Conservation (phyloP, 2,329 filamentous ascomycete species). For the Colletotrichum ledebouriae region DNA sequence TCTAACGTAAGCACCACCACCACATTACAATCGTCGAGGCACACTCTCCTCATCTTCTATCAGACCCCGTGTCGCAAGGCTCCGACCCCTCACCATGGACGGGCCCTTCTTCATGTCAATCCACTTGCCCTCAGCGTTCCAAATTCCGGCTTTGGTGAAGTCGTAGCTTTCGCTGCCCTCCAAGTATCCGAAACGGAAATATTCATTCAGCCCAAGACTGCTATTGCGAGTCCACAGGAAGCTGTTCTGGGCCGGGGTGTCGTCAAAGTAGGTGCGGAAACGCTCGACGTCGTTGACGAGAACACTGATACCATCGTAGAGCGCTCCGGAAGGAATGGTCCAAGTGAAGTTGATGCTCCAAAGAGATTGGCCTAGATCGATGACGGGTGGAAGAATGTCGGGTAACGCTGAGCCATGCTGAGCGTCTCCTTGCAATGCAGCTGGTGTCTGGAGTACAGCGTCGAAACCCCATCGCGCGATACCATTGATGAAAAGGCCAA, state of each 20-base stretch:
- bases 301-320: slow-evolving; percentile 82
- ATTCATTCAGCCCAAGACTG: slow-evolving; percentile 68
- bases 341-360: slow-evolving; percentile 77
- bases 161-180: slow-evolving; percentile 74
- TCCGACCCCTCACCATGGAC: slow-evolving; percentile 56
- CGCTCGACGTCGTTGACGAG: slow-evolving; percentile 89
- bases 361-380: slow-evolving; percentile 60
- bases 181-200: slow-evolving; percentile 84
- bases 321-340: slow-evolving; percentile 58
- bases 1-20: slow-evolving; percentile 16
- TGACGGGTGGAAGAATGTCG: slow-evolving; percentile 60
- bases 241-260: slow-evolving; percentile 59
- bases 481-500: slow-evolving; percentile 95
- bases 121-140: slow-evolving; percentile 76
- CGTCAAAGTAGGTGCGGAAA: slow-evolving; percentile 78
- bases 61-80: slow-evolving; percentile 44
- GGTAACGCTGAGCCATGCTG: slow-evolving; percentile 74
- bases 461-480: slow-evolving; percentile 96
- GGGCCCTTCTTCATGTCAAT: slow-evolving; percentile 73
- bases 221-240: slow-evolving; percentile 73
- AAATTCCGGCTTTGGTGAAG: slow-evolving; percentile 81
- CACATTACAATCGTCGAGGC: slow-evolving; percentile 40
- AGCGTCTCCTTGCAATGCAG: slow-evolving; percentile 77
- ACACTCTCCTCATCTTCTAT: slow-evolving; percentile 45
- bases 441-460: slow-evolving; percentile 85